Base-by-base conservation (phyloP, 2,329 filamentous ascomycete genomes). In the Blastomyces emzantsi region DNA sequence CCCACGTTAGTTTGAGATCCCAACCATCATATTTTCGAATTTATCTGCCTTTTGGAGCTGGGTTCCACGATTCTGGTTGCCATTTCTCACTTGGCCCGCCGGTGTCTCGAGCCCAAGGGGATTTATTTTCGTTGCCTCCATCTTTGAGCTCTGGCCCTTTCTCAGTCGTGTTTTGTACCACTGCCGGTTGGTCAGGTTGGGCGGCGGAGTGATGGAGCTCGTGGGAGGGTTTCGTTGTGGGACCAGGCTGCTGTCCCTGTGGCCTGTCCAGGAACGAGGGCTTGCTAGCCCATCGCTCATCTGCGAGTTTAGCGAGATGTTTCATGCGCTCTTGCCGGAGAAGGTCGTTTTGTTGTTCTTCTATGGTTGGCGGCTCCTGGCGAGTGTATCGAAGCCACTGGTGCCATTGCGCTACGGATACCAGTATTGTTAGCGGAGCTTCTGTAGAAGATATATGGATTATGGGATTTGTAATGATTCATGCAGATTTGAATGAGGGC, bases 351-450 rank as follows among this genome's bases (percentile, higher is more conserved):
- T 80, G 79, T 69, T 87, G 85, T 73, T 88, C 85, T 67, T 80
- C 70, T 60, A 87, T 71, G 1, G 80, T 79, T 0, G 85, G 85
- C 2, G 85, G 76, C 19, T 82, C 76, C 61, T 75, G 69, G 55
- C 85, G 83, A 11, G 85, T 84, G 68, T 87, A 80, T 69, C 85
- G 83, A 33, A 88, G 82, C 85, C 85, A 88, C 76, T 87, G 85
- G 70, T 86, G 83, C 85, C 85, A 88, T 80, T 85, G 83, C 61
- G 85, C 82, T 85, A 71, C 43, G 62, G 25, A 54, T 43, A 25
- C 54, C 41, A 51, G 17, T 17, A 30, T 15, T 28, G 28, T 49
- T 60, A 49, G 61, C 30, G 15, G 19, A 13, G n/a, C n/a, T 19
- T 43, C 47, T 39, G 55, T 51, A 43, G 45, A 6, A 36, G n/a